A percentile compares a stretch with the other conserved stretches of the same genome.
Evolutionary conservation across 306 rosid genomes (phyloP).

Genomic region (Betula pendula): DNA sequence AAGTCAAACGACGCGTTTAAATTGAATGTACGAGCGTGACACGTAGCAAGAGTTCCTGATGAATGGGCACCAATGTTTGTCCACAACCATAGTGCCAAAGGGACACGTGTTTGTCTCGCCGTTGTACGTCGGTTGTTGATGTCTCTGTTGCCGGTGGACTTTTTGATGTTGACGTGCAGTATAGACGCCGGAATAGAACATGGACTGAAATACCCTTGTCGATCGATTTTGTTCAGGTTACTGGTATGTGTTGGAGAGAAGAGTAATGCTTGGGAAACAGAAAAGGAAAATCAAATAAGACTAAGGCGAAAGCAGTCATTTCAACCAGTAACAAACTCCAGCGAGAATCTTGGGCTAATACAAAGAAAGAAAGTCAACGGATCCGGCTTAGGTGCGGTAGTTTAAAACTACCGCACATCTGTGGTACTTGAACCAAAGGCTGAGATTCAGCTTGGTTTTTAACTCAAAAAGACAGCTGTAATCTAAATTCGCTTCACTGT

Average conservation of each 20-base stretch:
- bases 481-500: no score
- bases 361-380: no score
- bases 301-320: not conserved
- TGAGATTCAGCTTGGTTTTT: no score
- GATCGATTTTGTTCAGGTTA: no score
- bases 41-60: conserved; percentile 15
- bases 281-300: not conserved
- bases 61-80: conserved; percentile 10
- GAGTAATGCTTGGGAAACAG: no score
- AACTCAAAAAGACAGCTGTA: no score
- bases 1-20: not conserved
- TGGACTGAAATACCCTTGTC: not conserved
- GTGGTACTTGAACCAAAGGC: no score
- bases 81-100: not conserved
- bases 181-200: not conserved
- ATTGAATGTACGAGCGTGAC: conserved; percentile 7
- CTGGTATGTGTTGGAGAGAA: no score
- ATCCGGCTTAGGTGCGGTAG: no score
- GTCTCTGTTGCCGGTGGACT: not conserved
- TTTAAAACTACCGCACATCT: no score
- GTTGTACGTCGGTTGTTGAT: conserved; percentile 8
- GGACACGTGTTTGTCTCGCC: conserved; percentile 17
- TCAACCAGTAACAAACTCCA: not conserved
- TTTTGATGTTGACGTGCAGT: not conserved
- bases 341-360: no score